These are phyloP conservation scores for Spergularia marina DNA, from an alignment of 148 eudicot species.

Conservation along the genomic window DNA sequence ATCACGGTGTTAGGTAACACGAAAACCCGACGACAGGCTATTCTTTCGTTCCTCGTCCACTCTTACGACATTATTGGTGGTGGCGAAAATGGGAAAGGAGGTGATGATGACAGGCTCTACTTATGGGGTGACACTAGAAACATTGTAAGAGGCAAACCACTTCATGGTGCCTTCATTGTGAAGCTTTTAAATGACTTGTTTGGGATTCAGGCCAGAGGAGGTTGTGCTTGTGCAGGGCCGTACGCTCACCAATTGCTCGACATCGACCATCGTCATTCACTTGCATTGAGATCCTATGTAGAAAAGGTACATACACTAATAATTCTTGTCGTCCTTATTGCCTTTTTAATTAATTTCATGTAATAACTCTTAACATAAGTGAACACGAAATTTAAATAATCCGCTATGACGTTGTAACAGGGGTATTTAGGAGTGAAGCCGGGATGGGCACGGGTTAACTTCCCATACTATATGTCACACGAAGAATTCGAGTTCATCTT, in stretches of 20 bases:
- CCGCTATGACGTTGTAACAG: constrained; percentile 5
- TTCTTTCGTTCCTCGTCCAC: constrained; percentile 46
- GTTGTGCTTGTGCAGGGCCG: constrained; percentile 72
- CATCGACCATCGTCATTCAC: constrained; percentile 36
- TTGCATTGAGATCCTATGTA: constrained; percentile 41
- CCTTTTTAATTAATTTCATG: no score
- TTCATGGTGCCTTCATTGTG: constrained; percentile 53
- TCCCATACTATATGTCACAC: constrained; percentile 55
- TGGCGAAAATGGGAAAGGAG: no score
- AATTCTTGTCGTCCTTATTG: no score
- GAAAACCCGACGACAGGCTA: constrained; percentile 36
- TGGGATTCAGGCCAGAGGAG: constrained; percentile 68
- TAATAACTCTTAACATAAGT: no score
- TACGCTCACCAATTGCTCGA: constrained; percentile 52
- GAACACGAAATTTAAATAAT: no score
- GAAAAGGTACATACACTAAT: constrained; percentile 28
- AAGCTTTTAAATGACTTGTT: constrained; percentile 61
- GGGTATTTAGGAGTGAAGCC: constrained; percentile 56
- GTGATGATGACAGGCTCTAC: no score
- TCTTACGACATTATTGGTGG: constrained; percentile 8
- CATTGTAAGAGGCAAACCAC: constrained; percentile 31
- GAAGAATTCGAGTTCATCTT: constrained; percentile 68
- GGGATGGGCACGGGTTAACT: constrained; percentile 62
- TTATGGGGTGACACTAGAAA: constrained; percentile 5
- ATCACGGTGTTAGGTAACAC: constrained; percentile 43